Evolutionary conservation across 169 alveolate genomes (phyloP).

Genomic region (Plasmodium knowlesi): DNA sequence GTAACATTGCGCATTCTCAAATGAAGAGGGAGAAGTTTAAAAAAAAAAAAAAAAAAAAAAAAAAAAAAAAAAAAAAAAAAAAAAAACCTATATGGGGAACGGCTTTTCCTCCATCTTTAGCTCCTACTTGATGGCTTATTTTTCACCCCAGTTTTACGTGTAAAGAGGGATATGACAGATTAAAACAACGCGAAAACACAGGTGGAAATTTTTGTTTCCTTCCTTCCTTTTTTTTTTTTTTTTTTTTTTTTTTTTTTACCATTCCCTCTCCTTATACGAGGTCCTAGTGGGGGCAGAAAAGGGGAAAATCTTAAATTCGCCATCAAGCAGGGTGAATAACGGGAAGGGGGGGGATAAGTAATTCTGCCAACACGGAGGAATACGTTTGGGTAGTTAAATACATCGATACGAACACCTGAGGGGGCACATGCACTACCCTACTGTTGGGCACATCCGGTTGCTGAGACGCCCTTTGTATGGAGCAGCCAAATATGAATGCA

Average conservation of each 20-base stretch:
- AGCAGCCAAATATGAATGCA: neutral
- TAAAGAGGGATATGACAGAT: neutral
- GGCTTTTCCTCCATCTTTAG: neutral
- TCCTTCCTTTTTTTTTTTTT: conserved; percentile 36
- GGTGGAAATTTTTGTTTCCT: neutral
- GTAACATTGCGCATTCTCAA: neutral
- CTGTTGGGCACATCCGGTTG: neutral
- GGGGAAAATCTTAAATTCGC: neutral
- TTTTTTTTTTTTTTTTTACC: conserved; percentile 13
- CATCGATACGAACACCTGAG: neutral
- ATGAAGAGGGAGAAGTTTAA: neutral
- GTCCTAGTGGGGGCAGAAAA: neutral
- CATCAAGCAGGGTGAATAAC: neutral
- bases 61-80: neutral
- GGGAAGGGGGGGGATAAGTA: too few species aligned
- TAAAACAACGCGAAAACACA: neutral
- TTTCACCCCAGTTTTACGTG: neutral
- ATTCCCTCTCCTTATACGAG: neutral
- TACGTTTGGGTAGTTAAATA: neutral
- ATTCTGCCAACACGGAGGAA: neutral
- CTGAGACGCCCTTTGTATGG: neutral
- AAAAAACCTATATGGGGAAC: neutral
- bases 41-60: conserved; percentile 3
- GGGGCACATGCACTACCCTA: neutral
- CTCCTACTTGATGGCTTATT: neutral